Base-by-base conservation (phyloP, 2,329 filamentous ascomycete genomes). In the Penicillium janthinellum region DNA sequence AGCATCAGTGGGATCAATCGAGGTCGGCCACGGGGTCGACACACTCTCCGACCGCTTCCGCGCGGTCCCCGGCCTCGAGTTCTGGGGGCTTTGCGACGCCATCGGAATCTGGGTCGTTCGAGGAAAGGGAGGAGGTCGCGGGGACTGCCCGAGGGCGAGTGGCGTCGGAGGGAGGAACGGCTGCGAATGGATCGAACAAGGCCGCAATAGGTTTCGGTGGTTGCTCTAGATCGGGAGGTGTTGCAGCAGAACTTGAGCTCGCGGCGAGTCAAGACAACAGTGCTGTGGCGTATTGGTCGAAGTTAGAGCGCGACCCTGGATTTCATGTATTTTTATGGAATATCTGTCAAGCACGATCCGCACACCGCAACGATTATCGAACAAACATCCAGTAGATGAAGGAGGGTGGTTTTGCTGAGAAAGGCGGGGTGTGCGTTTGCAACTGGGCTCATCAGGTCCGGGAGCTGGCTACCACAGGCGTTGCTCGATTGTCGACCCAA, bases 1-100 rank as follows among this genome's bases (percentile, higher is more conserved):
- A 12, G 15, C 28, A 38, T 53, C n/a, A 22, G 37, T 31, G 3
- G 38, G 11, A 38, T 57, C 41, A 7, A 42, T 49, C 11, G 41
- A 55, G 14, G 22, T 34, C 7, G 48, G 39, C 41, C 42, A 14
- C 3, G 57, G 6, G 8, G 48, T 34, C 17, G 48, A 42, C 22
- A 22, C 39, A 45, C 55, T 65, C n/a, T 60, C 54, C 8, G 60
- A 58, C 50, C 60, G 56, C 39, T 62, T 60, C 14, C 57, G 57
- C 20, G 49, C 51, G 11, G 52, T 50, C 20, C 55, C 60, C 17
- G 51, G 39, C 5, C 60, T 56, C 6, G 50, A 51, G 38, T 55
- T 49, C 4, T 54, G 37, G 22, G 59, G 37, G 4, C 31, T 58
- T 17, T 42, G 52, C 15, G 62, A 60, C 35, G 55, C 47, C 62